phyloP scores from a whole-genome alignment of 345 rosid genomes.

The Salix suchowensis region DNA sequence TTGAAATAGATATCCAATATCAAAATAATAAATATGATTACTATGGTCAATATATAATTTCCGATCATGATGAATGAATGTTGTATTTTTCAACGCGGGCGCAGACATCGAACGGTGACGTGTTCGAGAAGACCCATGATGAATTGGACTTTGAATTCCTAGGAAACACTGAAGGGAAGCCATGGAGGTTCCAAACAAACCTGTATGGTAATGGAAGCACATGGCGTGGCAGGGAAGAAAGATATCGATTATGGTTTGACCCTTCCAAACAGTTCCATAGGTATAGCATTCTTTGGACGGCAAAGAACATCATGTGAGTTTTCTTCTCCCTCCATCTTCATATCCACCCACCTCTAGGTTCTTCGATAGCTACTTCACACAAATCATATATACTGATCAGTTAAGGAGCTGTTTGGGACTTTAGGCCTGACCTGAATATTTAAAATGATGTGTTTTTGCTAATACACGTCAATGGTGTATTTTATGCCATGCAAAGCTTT shows the following conservation, averaged over 20 bases:
- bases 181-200: constrained; percentile 95
- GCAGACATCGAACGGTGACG: constrained; percentile 82
- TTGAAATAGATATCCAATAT: too few species aligned
- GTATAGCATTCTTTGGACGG: constrained; percentile 88
- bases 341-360: not conserved
- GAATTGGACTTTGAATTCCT: constrained; percentile 93
- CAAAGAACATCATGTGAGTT: constrained; percentile 66
- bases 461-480: too few species aligned
- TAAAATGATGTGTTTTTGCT: not conserved
- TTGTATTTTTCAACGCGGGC: not conserved
- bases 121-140: constrained; percentile 75
- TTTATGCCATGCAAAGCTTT: not conserved
- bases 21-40: not conserved
- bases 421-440: not conserved
- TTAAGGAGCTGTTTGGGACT: too few species aligned
- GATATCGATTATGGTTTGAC: constrained; percentile 91
- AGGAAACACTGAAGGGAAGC: constrained; percentile 74
- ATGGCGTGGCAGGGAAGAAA: constrained; percentile 76
- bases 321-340: not conserved
- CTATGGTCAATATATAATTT: not conserved
- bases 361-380: not conserved
- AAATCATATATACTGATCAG: too few species aligned
- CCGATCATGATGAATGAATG: not conserved
- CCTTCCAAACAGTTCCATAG: constrained; percentile 79
- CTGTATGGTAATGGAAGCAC: constrained; percentile 94